Conservation (phyloP, 441 rosid species). For the Corymbia citriodora region DNA sequence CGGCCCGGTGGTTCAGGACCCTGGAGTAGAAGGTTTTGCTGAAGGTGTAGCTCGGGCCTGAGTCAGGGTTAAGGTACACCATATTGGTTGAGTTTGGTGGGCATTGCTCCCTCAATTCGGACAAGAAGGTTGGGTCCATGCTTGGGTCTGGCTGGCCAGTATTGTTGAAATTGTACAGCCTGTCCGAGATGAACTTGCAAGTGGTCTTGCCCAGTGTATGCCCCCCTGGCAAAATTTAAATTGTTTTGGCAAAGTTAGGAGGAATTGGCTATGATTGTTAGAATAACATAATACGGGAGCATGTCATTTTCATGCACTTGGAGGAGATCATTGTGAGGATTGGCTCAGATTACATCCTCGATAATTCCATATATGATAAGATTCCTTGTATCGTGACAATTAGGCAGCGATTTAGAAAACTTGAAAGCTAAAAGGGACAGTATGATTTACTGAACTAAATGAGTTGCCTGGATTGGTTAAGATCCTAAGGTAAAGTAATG, state of each 20-base stretch:
- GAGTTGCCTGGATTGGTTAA: background rate
- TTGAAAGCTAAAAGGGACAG: background rate
- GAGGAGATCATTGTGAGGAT: background rate
- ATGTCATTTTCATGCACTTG: background rate
- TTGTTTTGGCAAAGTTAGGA: background rate
- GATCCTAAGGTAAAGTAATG: background rate
- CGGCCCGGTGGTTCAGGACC: conserved; percentile 32
- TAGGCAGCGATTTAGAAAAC: background rate
- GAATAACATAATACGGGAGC: background rate
- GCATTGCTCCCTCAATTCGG: conserved; percentile 43
- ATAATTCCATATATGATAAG: background rate
- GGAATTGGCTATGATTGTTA: background rate
- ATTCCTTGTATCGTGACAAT: background rate
- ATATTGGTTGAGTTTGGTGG: conserved; percentile 45
- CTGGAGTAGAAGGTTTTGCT: conserved; percentile 46
- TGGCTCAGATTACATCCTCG: background rate
- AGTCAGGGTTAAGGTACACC: conserved; percentile 52
- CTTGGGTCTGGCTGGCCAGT: conserved; percentile 55
- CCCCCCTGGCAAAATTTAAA: conserved; percentile 32
- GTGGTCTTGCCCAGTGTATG: conserved; percentile 62
- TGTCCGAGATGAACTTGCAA: conserved; percentile 43
- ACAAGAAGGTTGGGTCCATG: conserved; percentile 33
- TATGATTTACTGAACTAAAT: background rate
- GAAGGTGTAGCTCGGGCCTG: conserved; percentile 43
- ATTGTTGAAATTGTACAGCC: conserved; percentile 67